Evolutionary conservation across 768 basidiomycete species (phyloP).

Genomic region (Fibroporia radiculosa): DNA sequence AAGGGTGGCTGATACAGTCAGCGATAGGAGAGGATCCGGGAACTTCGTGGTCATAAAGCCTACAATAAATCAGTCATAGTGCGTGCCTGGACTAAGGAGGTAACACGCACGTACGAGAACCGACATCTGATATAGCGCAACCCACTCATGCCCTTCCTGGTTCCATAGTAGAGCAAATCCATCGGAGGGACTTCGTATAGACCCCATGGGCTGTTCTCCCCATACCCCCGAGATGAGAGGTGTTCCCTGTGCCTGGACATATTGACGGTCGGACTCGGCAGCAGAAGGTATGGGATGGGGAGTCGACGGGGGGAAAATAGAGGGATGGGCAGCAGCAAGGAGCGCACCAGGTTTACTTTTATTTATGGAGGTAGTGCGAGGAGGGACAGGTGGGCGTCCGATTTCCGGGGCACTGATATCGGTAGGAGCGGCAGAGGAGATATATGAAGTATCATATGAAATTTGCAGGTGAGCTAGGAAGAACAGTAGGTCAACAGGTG

Average conservation of each 20-base stretch:
- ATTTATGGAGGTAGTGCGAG: constrained; percentile 45
- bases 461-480: constrained; percentile 68
- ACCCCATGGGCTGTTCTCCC: constrained; percentile 45
- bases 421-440: constrained; percentile 35
- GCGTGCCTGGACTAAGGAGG: neutral
- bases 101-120: constrained; percentile 70
- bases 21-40: constrained; percentile 68
- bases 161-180: constrained; percentile 64
- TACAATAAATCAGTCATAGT: neutral
- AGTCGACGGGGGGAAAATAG: constrained; percentile 74
- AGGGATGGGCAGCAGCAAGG: constrained; percentile 32
- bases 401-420: constrained; percentile 26
- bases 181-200: constrained; percentile 29
- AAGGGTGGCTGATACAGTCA: constrained; percentile 84
- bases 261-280: constrained; percentile 64
- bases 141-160: constrained; percentile 52
- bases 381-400: constrained; percentile 33
- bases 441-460: constrained; percentile 77
- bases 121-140: constrained; percentile 71
- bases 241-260: constrained; percentile 73
- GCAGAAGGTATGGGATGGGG: constrained; percentile 79
- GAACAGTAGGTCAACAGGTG: constrained; percentile 37
- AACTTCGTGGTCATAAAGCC: constrained; percentile 49
- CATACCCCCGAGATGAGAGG: constrained; percentile 64
- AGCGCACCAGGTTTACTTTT: constrained; percentile 27